Conservation (phyloP, 345 rosid species). For the Psidium guajava region DNA sequence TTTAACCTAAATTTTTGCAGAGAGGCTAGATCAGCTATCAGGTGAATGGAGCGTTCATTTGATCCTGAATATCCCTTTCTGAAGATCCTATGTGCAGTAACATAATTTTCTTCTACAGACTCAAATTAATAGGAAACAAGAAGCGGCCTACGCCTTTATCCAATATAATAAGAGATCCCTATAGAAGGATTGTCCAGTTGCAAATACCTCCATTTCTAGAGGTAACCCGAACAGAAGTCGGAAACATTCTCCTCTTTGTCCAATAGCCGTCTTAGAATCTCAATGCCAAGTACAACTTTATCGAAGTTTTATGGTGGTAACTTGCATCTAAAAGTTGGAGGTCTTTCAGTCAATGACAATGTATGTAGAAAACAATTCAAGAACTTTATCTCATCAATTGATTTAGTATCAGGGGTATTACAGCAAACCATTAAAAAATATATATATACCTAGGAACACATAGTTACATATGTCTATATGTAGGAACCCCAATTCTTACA, state of each 20-base stretch:
- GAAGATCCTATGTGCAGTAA: neutral
- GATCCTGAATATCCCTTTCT: neutral
- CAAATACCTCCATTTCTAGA: neutral
- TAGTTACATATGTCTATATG: neutral
- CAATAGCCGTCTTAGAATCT: neutral
- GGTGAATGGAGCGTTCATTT: neutral
- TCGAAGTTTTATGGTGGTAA: neutral
- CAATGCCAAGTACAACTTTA: neutral
- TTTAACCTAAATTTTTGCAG: neutral
- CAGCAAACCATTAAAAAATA: neutral
- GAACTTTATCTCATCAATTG: neutral
- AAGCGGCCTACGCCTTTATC: neutral
- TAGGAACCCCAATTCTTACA: neutral
- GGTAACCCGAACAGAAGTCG: neutral
- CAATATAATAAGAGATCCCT: neutral
- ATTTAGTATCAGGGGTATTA: neutral
- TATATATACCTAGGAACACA: neutral
- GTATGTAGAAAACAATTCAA: neutral
- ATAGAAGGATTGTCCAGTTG: neutral
- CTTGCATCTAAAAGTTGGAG: neutral
- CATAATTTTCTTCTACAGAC: neutral
- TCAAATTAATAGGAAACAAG: neutral
- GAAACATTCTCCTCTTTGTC: neutral
- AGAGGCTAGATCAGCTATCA: neutral
- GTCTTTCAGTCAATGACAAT: neutral